phyloP scores from a whole-genome alignment of 1,139 yeast genomes.

The Lodderomyces margitis region DNA sequence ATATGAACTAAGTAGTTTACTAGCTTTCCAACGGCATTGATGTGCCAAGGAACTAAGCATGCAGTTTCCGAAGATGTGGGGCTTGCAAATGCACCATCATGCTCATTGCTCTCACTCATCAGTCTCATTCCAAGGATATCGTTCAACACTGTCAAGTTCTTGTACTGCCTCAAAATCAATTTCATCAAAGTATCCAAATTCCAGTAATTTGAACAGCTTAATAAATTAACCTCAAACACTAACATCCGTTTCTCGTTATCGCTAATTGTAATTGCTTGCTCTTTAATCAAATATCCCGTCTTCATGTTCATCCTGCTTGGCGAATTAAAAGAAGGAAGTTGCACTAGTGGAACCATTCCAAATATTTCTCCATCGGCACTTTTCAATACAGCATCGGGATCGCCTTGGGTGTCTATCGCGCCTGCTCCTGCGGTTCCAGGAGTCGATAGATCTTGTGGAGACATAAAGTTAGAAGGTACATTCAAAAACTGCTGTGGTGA shows the following conservation, averaged over 20 bases:
- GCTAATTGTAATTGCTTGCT: conserved; percentile 6
- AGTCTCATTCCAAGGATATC: conserved; percentile 37
- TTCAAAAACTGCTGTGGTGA: conserved; percentile 42
- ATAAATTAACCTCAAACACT: conserved; percentile 58
- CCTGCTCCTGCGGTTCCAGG: conserved; percentile 9
- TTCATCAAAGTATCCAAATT: conserved; percentile 56
- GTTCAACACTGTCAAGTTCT: conserved; percentile 57
- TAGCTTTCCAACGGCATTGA: conserved; percentile 70
- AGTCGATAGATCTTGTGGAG: conserved; percentile 27
- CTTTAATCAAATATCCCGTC: conserved; percentile 65
- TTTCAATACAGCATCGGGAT: conserved; percentile 39
- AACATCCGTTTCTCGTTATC: conserved; percentile 21
- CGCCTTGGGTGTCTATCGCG: conserved; percentile 12
- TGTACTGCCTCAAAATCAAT: conserved; percentile 62
- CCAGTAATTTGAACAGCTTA: conserved; percentile 70
- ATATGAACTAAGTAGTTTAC: conserved; percentile 48
- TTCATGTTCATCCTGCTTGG: conserved; percentile 70
- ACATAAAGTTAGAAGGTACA: conserved; percentile 34
- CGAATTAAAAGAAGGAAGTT: conserved; percentile 66
- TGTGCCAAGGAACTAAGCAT: conserved; percentile 73
- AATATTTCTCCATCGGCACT: conserved; percentile 57
- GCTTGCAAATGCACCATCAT: background rate
- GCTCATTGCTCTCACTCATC: conserved; percentile 12
- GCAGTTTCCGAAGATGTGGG: background rate
- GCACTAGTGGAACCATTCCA: conserved; percentile 60